Base-by-base conservation (phyloP, 805 yeast genomes). In the Saccharomycopsis synnaedendra region DNA sequence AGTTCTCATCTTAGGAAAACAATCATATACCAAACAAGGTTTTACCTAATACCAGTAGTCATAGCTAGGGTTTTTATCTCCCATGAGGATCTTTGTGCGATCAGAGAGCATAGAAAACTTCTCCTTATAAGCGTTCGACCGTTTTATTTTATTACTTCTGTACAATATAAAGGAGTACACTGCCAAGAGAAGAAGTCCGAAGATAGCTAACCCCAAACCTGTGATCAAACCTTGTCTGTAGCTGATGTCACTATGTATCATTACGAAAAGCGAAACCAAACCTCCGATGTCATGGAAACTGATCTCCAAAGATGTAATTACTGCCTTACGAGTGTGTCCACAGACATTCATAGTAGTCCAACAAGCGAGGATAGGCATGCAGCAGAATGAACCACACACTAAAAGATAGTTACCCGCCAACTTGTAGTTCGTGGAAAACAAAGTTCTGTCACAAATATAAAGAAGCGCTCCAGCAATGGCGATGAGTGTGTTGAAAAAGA, bases 301-400 rank as follows among this genome's bases (percentile, higher is more conserved):
- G 56, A 81, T 73, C 55, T 76, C 78, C 68, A 73, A 72, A 1
- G 78, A 79, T 5, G 79, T 65, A 5, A 75, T 78, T 9, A 74
- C 74, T 42, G 75, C 68, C 49, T 78, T 76, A 56, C 85, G 67
- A 19, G 70, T 60, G 58, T 80, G 85, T 5, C 85, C 84, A 43
- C 38, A 37, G 9, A 38, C 32, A 57, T 80, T 80, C 58, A 80
- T 65, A 4, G 78, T 70, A 29, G 74, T 62, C 85, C 85, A 80
- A 63, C 86, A 80, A 6, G 80, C 74, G 11, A 79, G 58, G 19
- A 80, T 55, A 4, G 86, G 86, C 85, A 81, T 78, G 9, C 75
- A 72, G 4, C 78, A 29, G 10, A 33, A 42, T n/a, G 30, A n/a
- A n/a, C 37, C n/a, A 34, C 37, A 34, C 37, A 34, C 37, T 10